These are phyloP conservation scores for Gaeumannomyces sp. DNA, from an alignment of 2,329 filamentous ascomycete species.

Conservation along the genomic window DNA sequence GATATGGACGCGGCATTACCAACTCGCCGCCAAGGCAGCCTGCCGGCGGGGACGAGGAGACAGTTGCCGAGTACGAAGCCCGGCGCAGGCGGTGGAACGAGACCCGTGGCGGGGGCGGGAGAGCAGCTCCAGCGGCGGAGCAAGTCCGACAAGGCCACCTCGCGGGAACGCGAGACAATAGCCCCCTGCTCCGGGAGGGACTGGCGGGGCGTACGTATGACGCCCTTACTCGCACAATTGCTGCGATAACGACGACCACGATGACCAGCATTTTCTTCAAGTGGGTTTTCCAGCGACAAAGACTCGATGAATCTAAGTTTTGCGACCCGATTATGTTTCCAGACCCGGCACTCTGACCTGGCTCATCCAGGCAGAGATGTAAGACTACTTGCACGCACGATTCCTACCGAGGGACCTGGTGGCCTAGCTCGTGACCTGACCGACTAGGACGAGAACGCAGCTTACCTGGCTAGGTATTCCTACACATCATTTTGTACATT, in stretches of 20 bases:
- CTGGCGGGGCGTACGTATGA: constrained; percentile 22
- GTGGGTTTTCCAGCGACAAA: too few relatives aligned
- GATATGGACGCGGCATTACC: constrained; percentile 39
- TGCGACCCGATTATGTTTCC: too few relatives aligned
- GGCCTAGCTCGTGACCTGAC: too few relatives aligned
- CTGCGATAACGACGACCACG: neutral
- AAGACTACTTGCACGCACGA: too few relatives aligned
- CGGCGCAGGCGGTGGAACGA: constrained; percentile 22
- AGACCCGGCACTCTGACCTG: too few relatives aligned
- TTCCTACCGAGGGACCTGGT: too few relatives aligned
- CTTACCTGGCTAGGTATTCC: neutral
- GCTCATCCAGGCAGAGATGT: too few relatives aligned
- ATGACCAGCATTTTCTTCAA: neutral
- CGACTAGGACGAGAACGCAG: neutral
- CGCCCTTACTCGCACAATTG: neutral
- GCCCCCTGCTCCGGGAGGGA: constrained; percentile 15
- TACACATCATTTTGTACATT: neutral
- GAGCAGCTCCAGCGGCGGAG: neutral
- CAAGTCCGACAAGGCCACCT: constrained; percentile 2
- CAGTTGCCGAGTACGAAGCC: constrained; percentile 20
- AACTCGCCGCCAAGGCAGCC: constrained; percentile 26
- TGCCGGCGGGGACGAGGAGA: constrained; percentile 13
- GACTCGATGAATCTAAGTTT: too few relatives aligned
- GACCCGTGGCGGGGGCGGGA: constrained; percentile 15
- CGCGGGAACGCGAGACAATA: neutral